Base-by-base conservation (phyloP, 768 basidiomycete species). In the Saitozyma podzolica region DNA sequence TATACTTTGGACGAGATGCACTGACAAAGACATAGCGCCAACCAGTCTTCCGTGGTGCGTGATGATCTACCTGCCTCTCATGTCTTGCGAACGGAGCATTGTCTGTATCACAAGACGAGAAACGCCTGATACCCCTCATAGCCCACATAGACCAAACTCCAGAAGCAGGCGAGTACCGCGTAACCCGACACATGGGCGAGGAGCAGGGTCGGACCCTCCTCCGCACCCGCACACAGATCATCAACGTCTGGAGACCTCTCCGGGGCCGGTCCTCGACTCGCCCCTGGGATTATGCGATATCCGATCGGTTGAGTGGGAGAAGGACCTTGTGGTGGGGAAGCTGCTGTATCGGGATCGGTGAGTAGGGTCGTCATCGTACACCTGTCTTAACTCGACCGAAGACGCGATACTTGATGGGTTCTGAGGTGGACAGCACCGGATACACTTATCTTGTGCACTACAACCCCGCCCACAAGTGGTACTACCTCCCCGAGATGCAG, bases 401-500 rank as follows among this genome's bases (percentile, higher is more conserved):
- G n/a, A n/a, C n/a, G n/a, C n/a, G n/a, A n/a, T n/a, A n/a, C n/a
- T n/a, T n/a, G n/a, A n/a, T n/a, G n/a, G n/a, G n/a, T n/a, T n/a
- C n/a, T 48, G 47, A 48, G 3, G 47, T 14, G 14, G 3, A 17
- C 47, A 6, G 47, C 2, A 48, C 19, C 47, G 47, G 47, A 3
- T 48, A 14, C 14, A 48, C 47, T 48, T 48, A 48, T 48, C 47
- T 48, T 14, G 47, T 48, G 17, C 47, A 48, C 19, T 48, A 48
- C 47, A 48, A 48, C 47, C 47, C 47, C 14, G 14, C 47, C 19
- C 47, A 48, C 47, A 14, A 17, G 47, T 48, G 47, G 47, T 48
- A 48, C 47, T 48, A 48, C 47, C 47, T 48, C 47, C 19, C 47
- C 47, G 47, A 48, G 17, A 48, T 48, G 47, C 47, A 48, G 17